phyloP scores from a whole-genome alignment of 2,329 filamentous ascomycete species.

The Cladophialophora bantiana region DNA sequence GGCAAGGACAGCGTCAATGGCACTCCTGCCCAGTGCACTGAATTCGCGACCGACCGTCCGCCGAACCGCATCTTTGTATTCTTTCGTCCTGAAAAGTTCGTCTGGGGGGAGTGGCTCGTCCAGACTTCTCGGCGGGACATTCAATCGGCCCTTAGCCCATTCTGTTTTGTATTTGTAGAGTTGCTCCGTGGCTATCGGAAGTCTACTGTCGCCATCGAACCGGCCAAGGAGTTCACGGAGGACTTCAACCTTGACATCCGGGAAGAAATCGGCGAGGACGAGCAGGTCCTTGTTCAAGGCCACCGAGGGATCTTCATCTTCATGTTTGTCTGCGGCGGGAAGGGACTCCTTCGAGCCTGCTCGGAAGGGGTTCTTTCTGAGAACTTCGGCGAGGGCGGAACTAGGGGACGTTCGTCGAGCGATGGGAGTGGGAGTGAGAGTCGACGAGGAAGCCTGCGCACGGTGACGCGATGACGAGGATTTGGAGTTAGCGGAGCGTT shows the following conservation, averaged over 20 bases:
- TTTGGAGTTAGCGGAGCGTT: constrained; percentile 31
- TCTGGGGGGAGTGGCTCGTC: constrained; percentile 46
- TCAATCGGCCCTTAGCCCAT: constrained; percentile 57
- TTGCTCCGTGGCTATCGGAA: constrained; percentile 57
- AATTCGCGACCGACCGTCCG: constrained; percentile 53
- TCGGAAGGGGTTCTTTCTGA: constrained; percentile 55
- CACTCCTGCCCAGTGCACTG: constrained; percentile 51
- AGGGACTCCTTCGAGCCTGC: constrained; percentile 30
- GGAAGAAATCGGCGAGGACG: constrained; percentile 53
- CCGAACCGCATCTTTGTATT: constrained; percentile 53
- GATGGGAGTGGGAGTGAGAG: constrained; percentile 25
- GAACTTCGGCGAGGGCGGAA: constrained; percentile 51
- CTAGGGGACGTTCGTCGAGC: constrained; percentile 41
- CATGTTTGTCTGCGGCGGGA: constrained; percentile 34
- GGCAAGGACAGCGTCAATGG: constrained; percentile 56
- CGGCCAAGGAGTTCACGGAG: constrained; percentile 55
- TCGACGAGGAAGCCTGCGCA: background rate
- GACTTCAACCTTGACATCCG: constrained; percentile 55
- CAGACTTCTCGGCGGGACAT: constrained; percentile 44
- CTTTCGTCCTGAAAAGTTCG: constrained; percentile 53
- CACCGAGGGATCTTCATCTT: constrained; percentile 45
- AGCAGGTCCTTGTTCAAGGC: constrained; percentile 52
- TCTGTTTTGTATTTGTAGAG: constrained; percentile 54
- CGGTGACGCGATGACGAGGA: constrained; percentile 7
- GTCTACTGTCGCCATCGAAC: constrained; percentile 55